phyloP scores from a whole-genome alignment of 1,139 yeast species.

The Meyerozyma guilliermondii region DNA sequence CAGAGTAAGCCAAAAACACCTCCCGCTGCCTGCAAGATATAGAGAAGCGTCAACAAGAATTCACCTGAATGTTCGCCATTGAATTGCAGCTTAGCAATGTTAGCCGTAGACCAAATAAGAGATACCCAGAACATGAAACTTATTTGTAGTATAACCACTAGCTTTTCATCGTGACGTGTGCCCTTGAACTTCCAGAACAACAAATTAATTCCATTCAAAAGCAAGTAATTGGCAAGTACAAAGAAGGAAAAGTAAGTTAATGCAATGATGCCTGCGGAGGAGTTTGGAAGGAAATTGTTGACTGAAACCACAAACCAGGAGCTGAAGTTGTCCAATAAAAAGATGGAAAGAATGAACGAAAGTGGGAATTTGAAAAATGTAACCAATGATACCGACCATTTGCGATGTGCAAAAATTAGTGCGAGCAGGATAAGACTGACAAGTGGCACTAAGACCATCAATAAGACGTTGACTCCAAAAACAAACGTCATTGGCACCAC shows the following conservation, averaged over 20 bases:
- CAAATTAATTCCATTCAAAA: slow-evolving; percentile 43
- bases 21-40: slow-evolving; percentile 45
- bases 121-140: slow-evolving; percentile 53
- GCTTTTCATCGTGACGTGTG: slow-evolving; percentile 64
- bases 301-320: slow-evolving; percentile 23
- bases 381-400: slow-evolving; percentile 53
- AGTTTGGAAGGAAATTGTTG: slow-evolving; percentile 59
- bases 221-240: slow-evolving; percentile 48
- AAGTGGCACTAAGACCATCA: slow-evolving; percentile 54
- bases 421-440: slow-evolving; percentile 43
- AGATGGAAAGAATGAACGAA: slow-evolving; percentile 25
- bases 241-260: slow-evolving; percentile 44
- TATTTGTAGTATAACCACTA: slow-evolving; percentile 56
- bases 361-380: slow-evolving; percentile 17
- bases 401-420: slow-evolving; percentile 39
- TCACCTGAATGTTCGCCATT: slow-evolving; percentile 59
- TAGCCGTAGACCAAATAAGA: slow-evolving; percentile 40
- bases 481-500: slow-evolving; percentile 46
- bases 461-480: slow-evolving; percentile 41
- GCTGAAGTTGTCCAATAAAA: slow-evolving; percentile 30
- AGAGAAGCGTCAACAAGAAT: slow-evolving; percentile 48
- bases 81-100: slow-evolving; percentile 36
- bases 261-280: slow-evolving; percentile 36
- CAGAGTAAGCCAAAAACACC: slow-evolving; percentile 52
- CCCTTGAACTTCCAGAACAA: slow-evolving; percentile 47